These are phyloP conservation scores for Chaetoceros muelleri DNA, from an alignment of 108 stramenopile genomes.

Conservation along the genomic window DNA sequence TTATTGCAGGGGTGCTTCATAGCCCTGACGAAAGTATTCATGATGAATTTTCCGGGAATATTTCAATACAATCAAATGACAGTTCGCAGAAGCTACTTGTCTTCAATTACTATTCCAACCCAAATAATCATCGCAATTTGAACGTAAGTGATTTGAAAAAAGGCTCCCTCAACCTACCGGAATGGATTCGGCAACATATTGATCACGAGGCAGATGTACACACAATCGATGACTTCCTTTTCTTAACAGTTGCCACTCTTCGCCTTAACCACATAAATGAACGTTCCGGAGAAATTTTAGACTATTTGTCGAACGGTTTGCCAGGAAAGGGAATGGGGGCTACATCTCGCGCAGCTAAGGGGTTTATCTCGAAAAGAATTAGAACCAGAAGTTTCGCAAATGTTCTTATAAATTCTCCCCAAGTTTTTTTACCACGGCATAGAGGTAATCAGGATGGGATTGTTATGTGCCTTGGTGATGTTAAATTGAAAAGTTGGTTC, in stretches of 20 bases:
- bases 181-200: conserved; percentile 1
- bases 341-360: conserved; percentile 56
- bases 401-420: conserved; percentile 32
- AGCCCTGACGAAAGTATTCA: no score
- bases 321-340: conserved; percentile 71
- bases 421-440: conserved; percentile 35
- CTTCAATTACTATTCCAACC: conserved; percentile 16
- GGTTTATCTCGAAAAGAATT: conserved; percentile 48
- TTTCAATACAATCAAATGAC: background rate
- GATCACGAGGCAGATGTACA: background rate
- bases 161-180: background rate
- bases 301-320: conserved; percentile 63
- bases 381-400: conserved; percentile 45
- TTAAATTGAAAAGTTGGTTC: conserved; percentile 48
- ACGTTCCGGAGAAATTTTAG: conserved; percentile 49
- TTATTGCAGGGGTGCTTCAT: conserved; percentile 16
- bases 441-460: conserved; percentile 13
- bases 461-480: conserved; percentile 30
- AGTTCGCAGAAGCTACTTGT: background rate
- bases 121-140: conserved; percentile 29
- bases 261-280: conserved; percentile 41
- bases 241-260: conserved; percentile 23
- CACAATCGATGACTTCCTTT: conserved; percentile 50
- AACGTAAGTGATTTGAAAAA: background rate
- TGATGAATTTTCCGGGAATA: no score